phyloP scores from a whole-genome alignment of 768 basidiomycete species.

The Pisolithus tinctorius region DNA sequence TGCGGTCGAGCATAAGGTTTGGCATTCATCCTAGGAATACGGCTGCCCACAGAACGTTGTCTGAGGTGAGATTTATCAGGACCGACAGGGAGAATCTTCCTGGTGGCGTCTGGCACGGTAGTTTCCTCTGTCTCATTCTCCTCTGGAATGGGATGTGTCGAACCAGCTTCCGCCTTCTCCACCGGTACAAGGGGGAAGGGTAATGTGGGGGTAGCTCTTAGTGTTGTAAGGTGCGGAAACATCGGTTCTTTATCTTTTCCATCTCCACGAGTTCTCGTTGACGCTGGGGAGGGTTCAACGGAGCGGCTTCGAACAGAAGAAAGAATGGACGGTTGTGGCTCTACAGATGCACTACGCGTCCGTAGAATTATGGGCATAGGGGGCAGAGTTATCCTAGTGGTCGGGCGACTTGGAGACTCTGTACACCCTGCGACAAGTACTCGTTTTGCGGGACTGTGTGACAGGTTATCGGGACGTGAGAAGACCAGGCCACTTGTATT shows the following conservation, averaged over 20 bases:
- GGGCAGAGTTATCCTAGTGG: conserved; percentile 12
- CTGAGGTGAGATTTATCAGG: conserved; percentile 39
- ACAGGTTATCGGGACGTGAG: conserved; percentile 34
- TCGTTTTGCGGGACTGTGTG: conserved; percentile 30
- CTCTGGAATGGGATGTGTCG: conserved; percentile 28
- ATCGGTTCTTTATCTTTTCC: conserved; percentile 14
- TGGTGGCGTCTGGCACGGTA: conserved; percentile 3
- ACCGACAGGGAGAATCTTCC: conserved; percentile 15
- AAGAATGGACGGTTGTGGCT: conserved; percentile 20
- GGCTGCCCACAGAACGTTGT: conserved; percentile 41
- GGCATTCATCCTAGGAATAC: conserved; percentile 52
- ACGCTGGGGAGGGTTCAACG: conserved; percentile 17
- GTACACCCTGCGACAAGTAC: conserved; percentile 23
- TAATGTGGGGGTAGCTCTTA: conserved; percentile 11
- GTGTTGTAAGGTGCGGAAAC: conserved; percentile 11
- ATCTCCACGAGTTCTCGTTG: conserved; percentile 4
- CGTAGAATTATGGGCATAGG: conserved; percentile 11
- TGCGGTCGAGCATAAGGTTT: conserved; percentile 51
- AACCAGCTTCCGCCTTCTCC: conserved; percentile 14
- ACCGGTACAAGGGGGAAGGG: conserved; percentile 23
- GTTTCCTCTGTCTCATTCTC: conserved; percentile 16
- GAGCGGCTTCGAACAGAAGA: conserved; percentile 21
- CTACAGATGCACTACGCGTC: conserved; percentile 30
- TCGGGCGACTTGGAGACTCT: conserved; percentile 25
- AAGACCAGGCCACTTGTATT: conserved; percentile 28